Evolutionary conservation across 225 moss, liverwort and hornwort genomes (phyloP), one percentile per base, ranked within the genome.

Genomic region (Antitrichia curtipendula): DNA sequence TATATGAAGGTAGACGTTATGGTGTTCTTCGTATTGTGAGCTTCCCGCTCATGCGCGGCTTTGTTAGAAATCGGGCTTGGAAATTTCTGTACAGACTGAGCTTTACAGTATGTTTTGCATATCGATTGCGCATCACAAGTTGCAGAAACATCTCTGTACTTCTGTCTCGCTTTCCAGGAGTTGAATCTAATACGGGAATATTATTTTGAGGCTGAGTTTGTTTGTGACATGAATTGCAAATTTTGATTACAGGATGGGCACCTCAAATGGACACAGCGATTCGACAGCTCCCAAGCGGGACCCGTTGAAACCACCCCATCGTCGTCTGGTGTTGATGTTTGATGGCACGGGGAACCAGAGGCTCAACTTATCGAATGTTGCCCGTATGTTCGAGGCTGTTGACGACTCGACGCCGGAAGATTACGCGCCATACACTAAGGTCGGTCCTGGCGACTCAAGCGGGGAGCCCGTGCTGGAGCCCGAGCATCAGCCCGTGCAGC

Each of bases 281-380:
- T 40, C 34, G 41, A 49, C 11, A 43, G 10, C 43, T 83, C 23
- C 23, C 43, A 41, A 50, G 75, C 27, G 4, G 9, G 1, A 38
- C 18, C 20, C 38, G 6, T 32, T 29, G 80, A 68, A 36, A 59
- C 68, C 70, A 10, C 66, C n/a, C 7, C 49, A 86, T 59, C 82
- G 87, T 61, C 89, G 89, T 21, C 77, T 89, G 29, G 87, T 90
- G 78, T 12, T 90, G 87, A 52, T 87, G 60, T 87, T 90, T 20
- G 90, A 90, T 78, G 78, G 90, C 78, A 90, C 90, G 24, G 87
- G 90, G 62, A 78, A 84, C 25, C 1, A 11, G 71, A 77, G 81
- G 47, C 8, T 61, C 16, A 31, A 69, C n/a, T 31, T 82, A 74
- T 71, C 90, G 19, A 90, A 90, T 40, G 86, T 90, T 5, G 78